phyloP scores from a whole-genome alignment of 495 filamentous ascomycete genomes.

The Xylaria flabelliformis region DNA sequence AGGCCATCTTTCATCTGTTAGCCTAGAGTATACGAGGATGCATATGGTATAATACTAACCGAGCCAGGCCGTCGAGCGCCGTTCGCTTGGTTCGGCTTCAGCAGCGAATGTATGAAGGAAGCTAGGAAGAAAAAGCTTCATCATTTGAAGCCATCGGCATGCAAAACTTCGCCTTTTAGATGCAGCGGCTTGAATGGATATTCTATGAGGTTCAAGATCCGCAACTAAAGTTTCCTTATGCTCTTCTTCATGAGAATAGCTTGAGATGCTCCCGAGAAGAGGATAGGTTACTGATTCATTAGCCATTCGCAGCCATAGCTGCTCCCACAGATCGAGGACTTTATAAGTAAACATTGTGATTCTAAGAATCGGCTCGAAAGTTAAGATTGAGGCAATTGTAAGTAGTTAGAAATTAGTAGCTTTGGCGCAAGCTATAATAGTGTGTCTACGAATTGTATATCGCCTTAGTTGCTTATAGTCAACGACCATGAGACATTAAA shows the following conservation, averaged over 20 bases:
- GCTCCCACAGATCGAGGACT: not conserved
- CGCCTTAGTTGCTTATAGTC: not conserved
- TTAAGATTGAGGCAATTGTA: not conserved
- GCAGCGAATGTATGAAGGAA: constrained; percentile 8
- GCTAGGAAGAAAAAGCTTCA: constrained; percentile 19
- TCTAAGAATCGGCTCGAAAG: not conserved
- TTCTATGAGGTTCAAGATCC: not conserved
- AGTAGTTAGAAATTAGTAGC: not conserved
- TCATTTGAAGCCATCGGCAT: constrained; percentile 14
- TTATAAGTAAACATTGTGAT: not conserved
- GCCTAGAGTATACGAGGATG: not conserved
- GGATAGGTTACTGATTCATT: not conserved
- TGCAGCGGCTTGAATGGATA: not conserved
- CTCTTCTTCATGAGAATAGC: constrained; percentile 5
- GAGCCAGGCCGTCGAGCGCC: constrained; percentile 25
- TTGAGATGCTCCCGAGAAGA: not conserved
- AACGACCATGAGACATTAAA: not conserved
- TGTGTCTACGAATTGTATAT: not conserved
- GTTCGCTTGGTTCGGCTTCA: not conserved
- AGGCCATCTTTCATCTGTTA: constrained; percentile 45
- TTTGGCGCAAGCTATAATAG: not conserved
- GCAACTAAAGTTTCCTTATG: not conserved
- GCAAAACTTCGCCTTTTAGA: not conserved
- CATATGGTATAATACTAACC: constrained; percentile 13
- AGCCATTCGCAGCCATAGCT: not conserved